phyloP scores from a whole-genome alignment of 2,329 filamentous ascomycete species.

The Arthrobotrys pseudoclavata region DNA sequence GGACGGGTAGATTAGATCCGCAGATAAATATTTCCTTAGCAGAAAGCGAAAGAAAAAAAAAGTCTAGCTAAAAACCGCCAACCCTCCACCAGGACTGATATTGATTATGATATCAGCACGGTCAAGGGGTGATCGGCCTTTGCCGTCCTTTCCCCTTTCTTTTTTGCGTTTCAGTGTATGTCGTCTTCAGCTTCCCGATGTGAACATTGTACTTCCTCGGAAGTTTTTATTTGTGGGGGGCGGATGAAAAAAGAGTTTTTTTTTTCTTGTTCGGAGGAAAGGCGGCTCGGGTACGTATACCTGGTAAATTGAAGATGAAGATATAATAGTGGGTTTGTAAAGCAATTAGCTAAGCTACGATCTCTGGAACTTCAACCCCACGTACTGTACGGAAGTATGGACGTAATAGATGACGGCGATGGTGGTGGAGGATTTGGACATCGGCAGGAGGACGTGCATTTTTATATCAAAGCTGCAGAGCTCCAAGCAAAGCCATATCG shows the following conservation, averaged over 20 bases:
- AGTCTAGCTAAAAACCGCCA: constrained; percentile 4
- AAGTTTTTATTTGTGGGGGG: background rate
- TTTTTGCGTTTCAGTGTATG: background rate
- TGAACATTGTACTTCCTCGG: background rate
- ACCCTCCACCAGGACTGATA: constrained; percentile 29
- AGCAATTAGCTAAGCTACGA: constrained; percentile 13
- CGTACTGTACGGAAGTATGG: background rate
- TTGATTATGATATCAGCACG: constrained; percentile 20
- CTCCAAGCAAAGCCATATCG: constrained; percentile 7
- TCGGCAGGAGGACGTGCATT: constrained; percentile 6
- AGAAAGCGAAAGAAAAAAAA: background rate
- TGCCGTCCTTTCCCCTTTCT: background rate
- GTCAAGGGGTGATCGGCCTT: constrained; percentile 10
- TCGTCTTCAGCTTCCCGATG: constrained; percentile 11
- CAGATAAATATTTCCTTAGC: constrained; percentile 1
- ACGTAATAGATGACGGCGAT: background rate
- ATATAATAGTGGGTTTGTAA: constrained; percentile 12
- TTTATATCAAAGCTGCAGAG: constrained; percentile 26
- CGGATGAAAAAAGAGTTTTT: constrained; percentile 1
- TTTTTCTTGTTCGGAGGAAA: background rate
- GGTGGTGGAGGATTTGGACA: background rate
- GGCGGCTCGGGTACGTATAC: constrained; percentile 4
- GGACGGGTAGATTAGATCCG: constrained; percentile 25
- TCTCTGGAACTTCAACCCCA: background rate
- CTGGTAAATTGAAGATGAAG: background rate